Evolutionary conservation across 169 alveolate genomes (phyloP), one percentile per base, ranked within the genome.

Genomic region (Plasmodium gonderi): DNA sequence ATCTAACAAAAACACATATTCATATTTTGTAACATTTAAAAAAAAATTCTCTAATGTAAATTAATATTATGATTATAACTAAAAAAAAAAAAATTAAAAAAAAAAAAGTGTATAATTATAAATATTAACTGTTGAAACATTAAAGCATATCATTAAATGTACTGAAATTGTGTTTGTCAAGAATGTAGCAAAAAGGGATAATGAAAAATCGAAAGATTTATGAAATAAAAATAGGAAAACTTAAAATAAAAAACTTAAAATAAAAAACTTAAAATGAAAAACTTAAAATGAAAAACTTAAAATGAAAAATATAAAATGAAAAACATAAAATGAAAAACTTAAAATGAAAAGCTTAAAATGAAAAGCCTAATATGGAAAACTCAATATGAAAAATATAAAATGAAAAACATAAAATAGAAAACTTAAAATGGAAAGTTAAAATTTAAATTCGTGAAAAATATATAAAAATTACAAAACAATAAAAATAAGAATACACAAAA

Each of bases 31-130:
- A 45, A 47, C 87, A 78, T 78, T 78, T 45, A 78, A 78, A 78
- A 78, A 78, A 78, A 78, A 78, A 78, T 23, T 45, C 81, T 74
- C 60, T 78, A 20, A 78, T 45, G 72, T 45, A 45, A 78, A 78
- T 45, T 78, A 45, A 78, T 78, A 78, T 78, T 78, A 45, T 45
- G 38, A 78, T 42, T 78, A 44, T 54, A 11, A 54, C 72, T 54
- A 54, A 54, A 54, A 54, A 54, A 60, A 60, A 60, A 60, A 60
- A 60, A 51, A 12, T 17, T 0, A 0, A 17, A 17, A 60, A 78
- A 78, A 78, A 78, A 78, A 77, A 77, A 78, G 87, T 78, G 40
- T 9, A 78, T 78, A 78, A 47, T 78, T 78, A 78, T 78, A 78
- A 45, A 47, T 78, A 51, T 51, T 78, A 78, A 78, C 49, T 47